These are phyloP conservation scores for Pseudopyricularia javanii DNA, from an alignment of 2,329 filamentous ascomycete genomes.

Conservation along the genomic window DNA sequence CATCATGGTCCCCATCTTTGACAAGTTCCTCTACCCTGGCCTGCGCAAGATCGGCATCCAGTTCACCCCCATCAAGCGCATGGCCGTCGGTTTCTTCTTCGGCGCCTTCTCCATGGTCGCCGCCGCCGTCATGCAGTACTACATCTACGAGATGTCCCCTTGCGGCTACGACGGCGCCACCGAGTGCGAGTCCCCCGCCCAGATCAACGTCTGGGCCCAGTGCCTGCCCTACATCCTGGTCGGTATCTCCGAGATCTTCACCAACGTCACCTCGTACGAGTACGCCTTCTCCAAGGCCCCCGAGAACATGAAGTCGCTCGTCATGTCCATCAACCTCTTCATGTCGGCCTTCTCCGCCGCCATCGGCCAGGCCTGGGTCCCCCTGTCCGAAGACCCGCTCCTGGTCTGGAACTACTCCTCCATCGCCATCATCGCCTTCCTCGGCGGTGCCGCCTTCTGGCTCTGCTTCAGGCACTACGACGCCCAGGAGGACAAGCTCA, in stretches of 20 bases:
- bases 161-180: constrained; percentile 39
- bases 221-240: constrained; percentile 35
- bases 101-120: constrained; percentile 48
- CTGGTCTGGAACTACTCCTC: constrained; percentile 63
- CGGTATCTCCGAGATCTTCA: constrained; percentile 34
- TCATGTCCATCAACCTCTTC: constrained; percentile 56
- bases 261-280: constrained; percentile 48
- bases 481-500: constrained; percentile 49
- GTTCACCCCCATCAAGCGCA: constrained; percentile 65
- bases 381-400: constrained; percentile 42
- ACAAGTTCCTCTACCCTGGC: constrained; percentile 54
- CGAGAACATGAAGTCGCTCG: constrained; percentile 62
- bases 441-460: constrained; percentile 59
- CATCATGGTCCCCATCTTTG: constrained; percentile 60
- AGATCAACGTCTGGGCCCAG: constrained; percentile 51
- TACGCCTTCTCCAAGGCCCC: constrained; percentile 69
- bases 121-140: constrained; percentile 41
- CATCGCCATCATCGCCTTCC: constrained; percentile 51
- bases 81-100: constrained; percentile 56
- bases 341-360: constrained; percentile 56
- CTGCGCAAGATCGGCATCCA: constrained; percentile 49
- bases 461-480: constrained; percentile 46
- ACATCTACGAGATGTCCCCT: constrained; percentile 50
- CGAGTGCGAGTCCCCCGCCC: constrained; percentile 6
- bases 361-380: constrained; percentile 44